These are phyloP conservation scores for Magnolia sinica DNA, from an alignment of 164 flowering plant species.

Conservation along the genomic window DNA sequence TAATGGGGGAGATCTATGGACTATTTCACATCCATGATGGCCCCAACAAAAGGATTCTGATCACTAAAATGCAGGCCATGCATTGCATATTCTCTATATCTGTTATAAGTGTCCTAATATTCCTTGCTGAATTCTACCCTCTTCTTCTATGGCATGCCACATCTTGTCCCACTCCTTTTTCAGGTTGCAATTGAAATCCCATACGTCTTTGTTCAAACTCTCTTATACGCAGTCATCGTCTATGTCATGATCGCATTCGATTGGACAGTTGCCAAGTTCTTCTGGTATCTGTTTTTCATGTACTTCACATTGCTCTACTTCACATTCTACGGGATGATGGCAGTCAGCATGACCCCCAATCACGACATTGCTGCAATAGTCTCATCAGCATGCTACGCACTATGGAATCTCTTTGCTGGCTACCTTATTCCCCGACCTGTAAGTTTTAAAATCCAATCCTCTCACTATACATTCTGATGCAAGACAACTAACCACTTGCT, in stretches of 20 bases:
- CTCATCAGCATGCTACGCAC: slow-evolving; percentile 23
- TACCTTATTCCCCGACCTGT: slow-evolving; percentile 34
- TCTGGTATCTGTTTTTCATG: slow-evolving; percentile 31
- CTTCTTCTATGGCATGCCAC: neutral
- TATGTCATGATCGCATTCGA: slow-evolving; percentile 42
- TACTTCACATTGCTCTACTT: slow-evolving; percentile 25
- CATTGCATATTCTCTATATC: neutral
- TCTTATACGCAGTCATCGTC: slow-evolving; percentile 30
- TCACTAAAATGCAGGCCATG: neutral
- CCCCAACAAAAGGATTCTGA: too few species aligned
- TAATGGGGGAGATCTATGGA: too few species aligned
- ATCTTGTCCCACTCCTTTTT: slow-evolving; percentile 29
- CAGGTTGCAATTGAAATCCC: slow-evolving; percentile 51
- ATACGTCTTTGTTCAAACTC: slow-evolving; percentile 35
- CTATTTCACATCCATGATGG: too few species aligned
- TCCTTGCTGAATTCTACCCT: neutral
- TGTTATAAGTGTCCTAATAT: neutral
- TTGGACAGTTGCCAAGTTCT: slow-evolving; percentile 27
- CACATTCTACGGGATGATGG: slow-evolving; percentile 36
- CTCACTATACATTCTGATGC: neutral
- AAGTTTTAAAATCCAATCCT: slow-evolving; percentile 5
- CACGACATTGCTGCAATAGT: slow-evolving; percentile 26
- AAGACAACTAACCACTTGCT: too few species aligned
- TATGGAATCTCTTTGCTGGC: slow-evolving; percentile 34
- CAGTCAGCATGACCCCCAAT: slow-evolving; percentile 27